These are phyloP conservation scores for Hippophae rhamnoides DNA, from an alignment of 306 rosid species.

Conservation along the genomic window DNA sequence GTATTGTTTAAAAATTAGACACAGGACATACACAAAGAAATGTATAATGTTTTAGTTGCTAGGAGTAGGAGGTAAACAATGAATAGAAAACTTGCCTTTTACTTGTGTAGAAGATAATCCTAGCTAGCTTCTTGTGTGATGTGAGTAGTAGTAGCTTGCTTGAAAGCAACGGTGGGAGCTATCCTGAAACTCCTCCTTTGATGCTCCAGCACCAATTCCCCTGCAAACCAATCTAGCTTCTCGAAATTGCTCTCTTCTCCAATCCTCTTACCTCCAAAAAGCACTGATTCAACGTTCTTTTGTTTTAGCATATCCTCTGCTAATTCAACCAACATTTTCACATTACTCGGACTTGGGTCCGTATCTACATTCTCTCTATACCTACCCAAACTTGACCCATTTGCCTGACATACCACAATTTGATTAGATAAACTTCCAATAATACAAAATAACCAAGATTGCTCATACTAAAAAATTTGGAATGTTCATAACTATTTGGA, in stretches of 20 bases:
- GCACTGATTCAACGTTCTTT: constrained; percentile 88
- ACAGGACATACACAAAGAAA: no score
- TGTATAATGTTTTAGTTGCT: no score
- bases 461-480: no score
- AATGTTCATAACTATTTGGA: no score
- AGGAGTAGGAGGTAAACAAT: no score
- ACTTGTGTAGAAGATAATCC: background rate
- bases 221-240: constrained; percentile 98
- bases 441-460: no score
- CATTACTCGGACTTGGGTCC: constrained; percentile 65
- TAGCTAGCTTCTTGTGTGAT: constrained; percentile 13
- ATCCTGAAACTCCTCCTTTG: constrained; percentile 99
- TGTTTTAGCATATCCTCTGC: constrained; percentile 91
- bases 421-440: constrained; percentile 1
- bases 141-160: constrained; percentile 69
- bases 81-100: constrained; percentile 30
- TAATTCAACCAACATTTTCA: constrained; percentile 57
- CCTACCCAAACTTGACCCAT: constrained; percentile 74
- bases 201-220: constrained; percentile 90
- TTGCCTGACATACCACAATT: constrained; percentile 51
- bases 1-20: no score
- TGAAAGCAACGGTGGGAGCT: constrained; percentile 99
- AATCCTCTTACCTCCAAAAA: constrained; percentile 84
- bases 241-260: constrained; percentile 74
- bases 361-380: constrained; percentile 67